Percentiles rank a stretch among this genome's conserved stretches.
Conservation (phyloP, 2,329 filamentous ascomycete genomes). For the Sporothrix pseudoabietina region DNA sequence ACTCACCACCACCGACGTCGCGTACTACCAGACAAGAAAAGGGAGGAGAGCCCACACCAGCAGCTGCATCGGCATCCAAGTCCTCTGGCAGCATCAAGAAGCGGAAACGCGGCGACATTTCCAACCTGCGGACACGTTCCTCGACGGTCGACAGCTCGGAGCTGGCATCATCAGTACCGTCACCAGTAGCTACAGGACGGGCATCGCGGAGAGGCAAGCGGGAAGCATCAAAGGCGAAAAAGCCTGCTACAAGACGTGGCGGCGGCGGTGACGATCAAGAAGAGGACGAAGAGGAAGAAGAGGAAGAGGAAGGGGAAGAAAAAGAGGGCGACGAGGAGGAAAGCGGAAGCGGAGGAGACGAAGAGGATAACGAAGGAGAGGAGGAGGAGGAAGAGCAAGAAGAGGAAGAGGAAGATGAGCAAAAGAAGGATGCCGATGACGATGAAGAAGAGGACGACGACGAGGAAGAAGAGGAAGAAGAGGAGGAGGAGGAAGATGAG, state of each 20-base stretch:
- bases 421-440: slow-evolving; percentile 7
- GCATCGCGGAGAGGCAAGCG: slow-evolving; percentile 29
- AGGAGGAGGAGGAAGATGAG: slow-evolving; percentile 28
- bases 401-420: slow-evolving; percentile 11
- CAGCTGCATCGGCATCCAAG: slow-evolving; percentile 11
- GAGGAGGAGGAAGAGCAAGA: slow-evolving; percentile 8
- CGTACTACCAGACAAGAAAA: neutral
- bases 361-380: slow-evolving; percentile 15
- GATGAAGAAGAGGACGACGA: slow-evolving; percentile 17
- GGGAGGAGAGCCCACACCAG: neutral
- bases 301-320: slow-evolving; percentile 21
- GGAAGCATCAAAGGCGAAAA: slow-evolving; percentile 15
- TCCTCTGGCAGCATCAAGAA: slow-evolving; percentile 25
- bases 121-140: slow-evolving; percentile 31
- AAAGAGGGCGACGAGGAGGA: slow-evolving; percentile 22
- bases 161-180: slow-evolving; percentile 30
- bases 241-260: slow-evolving; percentile 1
- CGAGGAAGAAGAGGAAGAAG: slow-evolving; percentile 24
- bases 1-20: slow-evolving; percentile 29
- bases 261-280: slow-evolving; percentile 24
- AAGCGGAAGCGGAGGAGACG: slow-evolving; percentile 12
- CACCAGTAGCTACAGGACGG: slow-evolving; percentile 29
- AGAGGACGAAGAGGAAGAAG: slow-evolving; percentile 23
- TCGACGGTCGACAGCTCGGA: slow-evolving; percentile 35
- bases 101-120: slow-evolving; percentile 35